Conservation (phyloP, 2,329 filamentous ascomycete genomes). For the Xylariales sp. region DNA sequence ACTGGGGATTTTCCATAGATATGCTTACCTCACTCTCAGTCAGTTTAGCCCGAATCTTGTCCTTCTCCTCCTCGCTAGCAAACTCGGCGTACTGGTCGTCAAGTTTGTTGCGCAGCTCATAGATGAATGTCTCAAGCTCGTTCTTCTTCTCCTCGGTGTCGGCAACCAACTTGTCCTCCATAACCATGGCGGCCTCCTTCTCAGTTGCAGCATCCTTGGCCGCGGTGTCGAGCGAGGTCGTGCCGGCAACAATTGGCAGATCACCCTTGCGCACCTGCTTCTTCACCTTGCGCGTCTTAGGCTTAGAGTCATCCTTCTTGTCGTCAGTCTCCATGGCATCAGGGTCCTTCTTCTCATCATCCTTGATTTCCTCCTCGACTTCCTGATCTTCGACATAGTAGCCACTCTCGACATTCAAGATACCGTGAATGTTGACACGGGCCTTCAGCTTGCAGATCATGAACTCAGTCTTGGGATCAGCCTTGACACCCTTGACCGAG, state of each 20-base stretch:
- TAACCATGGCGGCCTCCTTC: slow-evolving; percentile 85
- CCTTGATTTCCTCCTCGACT: slow-evolving; percentile 80
- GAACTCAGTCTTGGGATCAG: slow-evolving; percentile 89
- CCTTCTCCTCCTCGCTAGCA: slow-evolving; percentile 87
- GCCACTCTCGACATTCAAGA: slow-evolving; percentile 92
- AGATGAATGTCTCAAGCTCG: slow-evolving; percentile 96
- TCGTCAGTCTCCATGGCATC: slow-evolving; percentile 85
- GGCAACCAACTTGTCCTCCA: slow-evolving; percentile 97
- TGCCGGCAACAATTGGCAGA: slow-evolving; percentile 79
- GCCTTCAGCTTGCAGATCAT: slow-evolving; percentile 99
- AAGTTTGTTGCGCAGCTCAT: slow-evolving; percentile 92
- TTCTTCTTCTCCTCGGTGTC: slow-evolving; percentile 99
- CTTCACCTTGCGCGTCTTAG: slow-evolving; percentile 95
- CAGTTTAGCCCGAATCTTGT: slow-evolving; percentile 78
- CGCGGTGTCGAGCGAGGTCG: slow-evolving; percentile 69
- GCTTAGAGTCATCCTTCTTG: slow-evolving; percentile 56
- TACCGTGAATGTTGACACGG: slow-evolving; percentile 90
- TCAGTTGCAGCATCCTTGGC: slow-evolving; percentile 67
- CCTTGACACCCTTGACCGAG: slow-evolving; percentile 96
- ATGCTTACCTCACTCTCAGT: slow-evolving; percentile 76
- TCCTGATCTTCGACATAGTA: slow-evolving; percentile 99
- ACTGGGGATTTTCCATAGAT: background rate
- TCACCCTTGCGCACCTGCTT: slow-evolving; percentile 99
- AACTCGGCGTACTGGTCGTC: slow-evolving; percentile 89
- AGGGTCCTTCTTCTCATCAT: slow-evolving; percentile 59